Conservation (phyloP, 495 filamentous ascomycete species). For the Penicillium macrosclerotiorum region DNA sequence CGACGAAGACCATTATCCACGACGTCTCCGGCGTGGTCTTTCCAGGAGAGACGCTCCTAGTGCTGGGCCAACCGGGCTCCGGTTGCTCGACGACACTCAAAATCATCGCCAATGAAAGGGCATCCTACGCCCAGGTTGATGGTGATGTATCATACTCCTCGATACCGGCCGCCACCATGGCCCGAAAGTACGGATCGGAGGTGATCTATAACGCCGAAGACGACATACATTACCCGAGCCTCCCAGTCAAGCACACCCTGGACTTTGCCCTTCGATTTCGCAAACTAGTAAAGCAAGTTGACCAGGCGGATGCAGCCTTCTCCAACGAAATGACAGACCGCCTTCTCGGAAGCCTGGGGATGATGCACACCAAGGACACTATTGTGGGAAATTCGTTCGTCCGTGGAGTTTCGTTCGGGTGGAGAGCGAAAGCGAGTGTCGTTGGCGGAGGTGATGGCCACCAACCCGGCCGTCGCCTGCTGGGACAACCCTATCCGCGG, state of each 20-base stretch:
- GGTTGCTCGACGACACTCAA: slow-evolving; percentile 54
- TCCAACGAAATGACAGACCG: no score
- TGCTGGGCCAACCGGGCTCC: slow-evolving; percentile 37
- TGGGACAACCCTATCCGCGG: no score
- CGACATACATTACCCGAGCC: slow-evolving; percentile 62
- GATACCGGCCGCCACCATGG: slow-evolving; percentile 50
- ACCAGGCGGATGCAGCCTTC: no score
- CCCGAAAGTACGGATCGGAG: slow-evolving; percentile 61
- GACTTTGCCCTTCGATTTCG: no score
- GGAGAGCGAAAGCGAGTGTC: no score
- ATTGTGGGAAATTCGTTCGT: no score
- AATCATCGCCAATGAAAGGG: slow-evolving; percentile 63
- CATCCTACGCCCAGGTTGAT: slow-evolving; percentile 58
- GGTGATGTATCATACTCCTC: slow-evolving; percentile 58
- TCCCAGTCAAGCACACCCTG: slow-evolving; percentile 67
- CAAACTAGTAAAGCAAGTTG: no score
- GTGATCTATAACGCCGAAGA: slow-evolving; percentile 67
- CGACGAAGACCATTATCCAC: slow-evolving; percentile 25
- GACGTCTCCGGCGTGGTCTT: slow-evolving; percentile 44
- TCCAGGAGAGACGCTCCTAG: slow-evolving; percentile 43
- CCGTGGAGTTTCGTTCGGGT: no score
- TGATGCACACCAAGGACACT: no score
- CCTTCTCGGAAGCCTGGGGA: no score
- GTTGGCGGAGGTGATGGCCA: no score
- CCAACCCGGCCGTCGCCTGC: no score